These are phyloP conservation scores for Prunus davidiana DNA, from an alignment of 306 rosid species.

Conservation along the genomic window DNA sequence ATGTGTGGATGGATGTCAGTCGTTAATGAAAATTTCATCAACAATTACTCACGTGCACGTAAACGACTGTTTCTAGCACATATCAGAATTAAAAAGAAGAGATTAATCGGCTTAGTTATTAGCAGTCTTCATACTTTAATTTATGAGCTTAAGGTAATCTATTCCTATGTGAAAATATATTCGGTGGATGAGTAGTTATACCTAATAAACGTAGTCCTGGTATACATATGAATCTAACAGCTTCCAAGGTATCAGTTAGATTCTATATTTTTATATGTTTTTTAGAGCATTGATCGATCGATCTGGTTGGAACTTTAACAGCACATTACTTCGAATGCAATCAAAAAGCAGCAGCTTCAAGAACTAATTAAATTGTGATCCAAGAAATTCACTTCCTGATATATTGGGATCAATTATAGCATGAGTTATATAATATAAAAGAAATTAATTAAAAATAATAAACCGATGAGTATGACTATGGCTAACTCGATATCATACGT, in stretches of 20 bases:
- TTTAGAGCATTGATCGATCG: background rate
- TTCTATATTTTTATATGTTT: background rate
- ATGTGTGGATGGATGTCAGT: too few species aligned
- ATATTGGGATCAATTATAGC: background rate
- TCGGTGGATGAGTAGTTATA: too few species aligned
- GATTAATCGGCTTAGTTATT: too few species aligned
- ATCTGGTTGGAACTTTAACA: constrained; percentile 1
- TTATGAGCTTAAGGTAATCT: too few species aligned
- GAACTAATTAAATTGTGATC: background rate
- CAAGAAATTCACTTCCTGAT: constrained; percentile 2
- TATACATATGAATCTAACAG: background rate
- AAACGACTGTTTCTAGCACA: too few species aligned
- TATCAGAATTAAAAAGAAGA: too few species aligned
- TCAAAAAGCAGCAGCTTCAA: constrained; percentile 7
- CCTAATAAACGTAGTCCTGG: background rate
- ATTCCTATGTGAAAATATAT: too few species aligned
- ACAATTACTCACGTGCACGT: too few species aligned
- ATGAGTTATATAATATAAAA: background rate
- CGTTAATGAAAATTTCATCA: too few species aligned
- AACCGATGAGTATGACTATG: background rate
- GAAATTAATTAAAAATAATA: background rate
- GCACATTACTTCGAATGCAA: constrained; percentile 8
- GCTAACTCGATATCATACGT: background rate
- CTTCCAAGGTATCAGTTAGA: background rate
- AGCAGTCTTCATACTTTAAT: too few species aligned